Percentiles rank a stretch among this genome's conserved stretches.
phyloP scores from a whole-genome alignment of 371 early-diverging fungal genomes.

The Syncephalastrum contaminatum region DNA sequence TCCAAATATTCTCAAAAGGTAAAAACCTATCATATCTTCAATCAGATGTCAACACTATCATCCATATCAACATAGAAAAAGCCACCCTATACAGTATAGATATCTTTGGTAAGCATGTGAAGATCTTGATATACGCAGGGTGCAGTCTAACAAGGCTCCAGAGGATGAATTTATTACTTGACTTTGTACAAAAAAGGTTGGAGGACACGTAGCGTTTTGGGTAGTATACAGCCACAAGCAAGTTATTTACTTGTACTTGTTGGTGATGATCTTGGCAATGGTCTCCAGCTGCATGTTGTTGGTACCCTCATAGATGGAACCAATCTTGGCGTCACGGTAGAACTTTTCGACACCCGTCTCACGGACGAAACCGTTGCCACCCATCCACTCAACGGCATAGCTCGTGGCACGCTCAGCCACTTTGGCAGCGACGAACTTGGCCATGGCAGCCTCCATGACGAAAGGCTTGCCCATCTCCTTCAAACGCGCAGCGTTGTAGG shows the following conservation, averaged over 20 bases:
- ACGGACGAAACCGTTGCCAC: conserved; percentile 96
- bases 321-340: conserved; percentile 97
- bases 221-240: conserved; percentile 1
- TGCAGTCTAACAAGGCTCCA: no score
- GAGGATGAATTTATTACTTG: no score
- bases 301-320: conserved; percentile 83
- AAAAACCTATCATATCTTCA: no score
- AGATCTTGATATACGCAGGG: no score
- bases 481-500: conserved; percentile 96
- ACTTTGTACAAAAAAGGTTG: no score
- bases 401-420: conserved; percentile 91
- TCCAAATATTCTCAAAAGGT: no score
- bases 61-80: no score
- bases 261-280: conserved; percentile 86
- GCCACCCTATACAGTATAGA: no score
- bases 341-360: conserved; percentile 84
- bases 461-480: conserved; percentile 92
- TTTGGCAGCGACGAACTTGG: conserved; percentile 93
- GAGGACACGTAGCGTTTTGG: background rate
- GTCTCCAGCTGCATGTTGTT: conserved; percentile 97
- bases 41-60: no score
- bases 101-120: no score
- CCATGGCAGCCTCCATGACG: conserved; percentile 97
- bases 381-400: conserved; percentile 96
- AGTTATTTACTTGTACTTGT: conserved; percentile 56